These are phyloP conservation scores for Termitomyces sp. DNA, from an alignment of 768 basidiomycete genomes.

Conservation along the genomic window DNA sequence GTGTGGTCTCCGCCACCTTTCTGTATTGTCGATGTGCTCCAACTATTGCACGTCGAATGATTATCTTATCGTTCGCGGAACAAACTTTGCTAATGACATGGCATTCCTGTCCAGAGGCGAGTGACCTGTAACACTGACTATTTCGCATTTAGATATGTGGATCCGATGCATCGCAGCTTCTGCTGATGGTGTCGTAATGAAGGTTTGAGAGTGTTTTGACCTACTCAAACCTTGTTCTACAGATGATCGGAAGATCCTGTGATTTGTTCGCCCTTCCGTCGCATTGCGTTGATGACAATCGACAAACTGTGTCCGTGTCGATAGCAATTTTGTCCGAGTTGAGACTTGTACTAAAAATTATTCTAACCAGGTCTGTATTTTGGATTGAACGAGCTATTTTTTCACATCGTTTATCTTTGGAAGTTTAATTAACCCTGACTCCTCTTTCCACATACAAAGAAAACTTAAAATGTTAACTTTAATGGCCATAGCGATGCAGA, in stretches of 20 bases:
- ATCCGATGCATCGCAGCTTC: slow-evolving; percentile 15
- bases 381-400: neutral
- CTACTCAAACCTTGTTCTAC: slow-evolving; percentile 29
- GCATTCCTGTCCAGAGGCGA: slow-evolving; percentile 27
- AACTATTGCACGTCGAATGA: slow-evolving; percentile 17
- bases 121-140: neutral
- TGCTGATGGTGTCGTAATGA: slow-evolving; percentile 24
- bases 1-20: slow-evolving; percentile 2
- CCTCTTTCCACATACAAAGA: neutral
- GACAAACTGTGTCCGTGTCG: slow-evolving; percentile 20
- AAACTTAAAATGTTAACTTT: neutral
- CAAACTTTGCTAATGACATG: slow-evolving; percentile 20
- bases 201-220: slow-evolving; percentile 30
- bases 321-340: slow-evolving; percentile 23
- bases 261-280: neutral
- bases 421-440: neutral
- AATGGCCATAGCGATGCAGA: neutral
- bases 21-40: slow-evolving; percentile 13
- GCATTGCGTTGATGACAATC: slow-evolving; percentile 13
- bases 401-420: neutral
- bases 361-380: slow-evolving; percentile 27
- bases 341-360: slow-evolving; percentile 21
- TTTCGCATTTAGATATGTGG: neutral
- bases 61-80: slow-evolving; percentile 28
- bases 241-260: slow-evolving; percentile 19